Evolutionary conservation across 805 yeast species (phyloP).

Genomic region (Diddensiella transvaalensis): DNA sequence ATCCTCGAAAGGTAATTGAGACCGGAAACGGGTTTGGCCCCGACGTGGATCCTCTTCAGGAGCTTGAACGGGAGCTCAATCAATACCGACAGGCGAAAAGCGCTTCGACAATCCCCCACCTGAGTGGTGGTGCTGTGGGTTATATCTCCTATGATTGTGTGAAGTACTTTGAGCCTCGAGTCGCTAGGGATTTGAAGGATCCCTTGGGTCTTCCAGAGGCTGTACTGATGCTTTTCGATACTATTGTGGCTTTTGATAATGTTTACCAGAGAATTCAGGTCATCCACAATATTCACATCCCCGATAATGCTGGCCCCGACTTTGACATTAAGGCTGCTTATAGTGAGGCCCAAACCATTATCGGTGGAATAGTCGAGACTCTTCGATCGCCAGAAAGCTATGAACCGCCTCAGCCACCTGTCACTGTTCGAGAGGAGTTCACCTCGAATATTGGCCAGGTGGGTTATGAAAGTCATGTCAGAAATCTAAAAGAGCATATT

Average conservation of each 20-base stretch:
- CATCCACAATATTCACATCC: constrained; percentile 68
- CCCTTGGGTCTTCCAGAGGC: constrained; percentile 86
- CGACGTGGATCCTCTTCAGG: constrained; percentile 73
- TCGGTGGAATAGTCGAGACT: constrained; percentile 47
- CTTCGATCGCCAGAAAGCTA: constrained; percentile 35
- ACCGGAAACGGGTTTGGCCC: constrained; percentile 69
- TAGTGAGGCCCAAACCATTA: constrained; percentile 52
- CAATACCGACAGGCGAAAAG: constrained; percentile 59
- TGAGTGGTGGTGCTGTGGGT: constrained; percentile 96
- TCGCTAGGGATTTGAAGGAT: constrained; percentile 70
- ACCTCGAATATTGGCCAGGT: constrained; percentile 88
- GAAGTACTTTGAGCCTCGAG: constrained; percentile 92
- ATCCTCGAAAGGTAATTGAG: constrained; percentile 74
- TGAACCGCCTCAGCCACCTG: constrained; percentile 71
- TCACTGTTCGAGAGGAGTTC: constrained; percentile 63
- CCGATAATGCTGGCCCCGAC: constrained; percentile 19
- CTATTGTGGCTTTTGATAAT: constrained; percentile 87
- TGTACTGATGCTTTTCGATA: constrained; percentile 84
- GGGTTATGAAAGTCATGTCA: constrained; percentile 86
- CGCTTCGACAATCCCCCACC: constrained; percentile 54
- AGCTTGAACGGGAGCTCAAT: constrained; percentile 71
- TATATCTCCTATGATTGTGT: constrained; percentile 95
- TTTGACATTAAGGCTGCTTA: constrained; percentile 48
- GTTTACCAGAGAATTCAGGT: constrained; percentile 91
- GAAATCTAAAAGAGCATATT: constrained; percentile 71